Evolutionary conservation across 306 rosid genomes (phyloP).

Genomic region (Rosa persica): DNA sequence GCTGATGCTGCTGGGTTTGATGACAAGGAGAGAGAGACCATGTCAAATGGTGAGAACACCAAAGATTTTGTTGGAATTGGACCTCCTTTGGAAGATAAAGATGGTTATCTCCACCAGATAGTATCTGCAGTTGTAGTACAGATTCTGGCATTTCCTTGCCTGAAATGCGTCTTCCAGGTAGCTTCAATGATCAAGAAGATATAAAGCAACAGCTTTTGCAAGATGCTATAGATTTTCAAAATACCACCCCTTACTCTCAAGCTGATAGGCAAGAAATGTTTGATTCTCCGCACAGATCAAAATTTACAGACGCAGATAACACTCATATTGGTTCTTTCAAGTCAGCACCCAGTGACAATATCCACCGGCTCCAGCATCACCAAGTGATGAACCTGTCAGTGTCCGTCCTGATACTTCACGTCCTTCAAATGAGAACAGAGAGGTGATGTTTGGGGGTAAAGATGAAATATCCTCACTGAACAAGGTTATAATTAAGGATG

Average conservation of each 20-base stretch:
- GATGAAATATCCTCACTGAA: slow-evolving; percentile 46
- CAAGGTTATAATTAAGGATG: slow-evolving; percentile 54
- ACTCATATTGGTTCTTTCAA: slow-evolving; percentile 31
- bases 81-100: slow-evolving; percentile 68
- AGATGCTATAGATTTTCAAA: slow-evolving; percentile 31
- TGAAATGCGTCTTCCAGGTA: slow-evolving; percentile 58
- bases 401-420: slow-evolving; percentile 35
- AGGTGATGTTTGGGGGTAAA: slow-evolving; percentile 37
- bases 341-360: slow-evolving; percentile 39
- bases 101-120: slow-evolving; percentile 90
- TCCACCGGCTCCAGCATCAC: slow-evolving; percentile 31
- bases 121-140: slow-evolving; percentile 68
- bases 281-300: slow-evolving; percentile 41
- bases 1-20: slow-evolving; percentile 59
- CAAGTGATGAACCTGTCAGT: slow-evolving; percentile 40
- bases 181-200: slow-evolving; percentile 59
- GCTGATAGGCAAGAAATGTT: slow-evolving; percentile 38
- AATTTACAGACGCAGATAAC: slow-evolving; percentile 34
- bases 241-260: slow-evolving; percentile 40
- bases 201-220: slow-evolving; percentile 45
- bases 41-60: slow-evolving; percentile 48
- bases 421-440: slow-evolving; percentile 36
- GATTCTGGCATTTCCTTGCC: slow-evolving; percentile 57
- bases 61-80: slow-evolving; percentile 49
- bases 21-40: slow-evolving; percentile 65